Percentiles rank a stretch among this genome's conserved stretches.
phyloP scores from a whole-genome alignment of 352 stramenopile genomes.

The Pythium dissotocum region DNA sequence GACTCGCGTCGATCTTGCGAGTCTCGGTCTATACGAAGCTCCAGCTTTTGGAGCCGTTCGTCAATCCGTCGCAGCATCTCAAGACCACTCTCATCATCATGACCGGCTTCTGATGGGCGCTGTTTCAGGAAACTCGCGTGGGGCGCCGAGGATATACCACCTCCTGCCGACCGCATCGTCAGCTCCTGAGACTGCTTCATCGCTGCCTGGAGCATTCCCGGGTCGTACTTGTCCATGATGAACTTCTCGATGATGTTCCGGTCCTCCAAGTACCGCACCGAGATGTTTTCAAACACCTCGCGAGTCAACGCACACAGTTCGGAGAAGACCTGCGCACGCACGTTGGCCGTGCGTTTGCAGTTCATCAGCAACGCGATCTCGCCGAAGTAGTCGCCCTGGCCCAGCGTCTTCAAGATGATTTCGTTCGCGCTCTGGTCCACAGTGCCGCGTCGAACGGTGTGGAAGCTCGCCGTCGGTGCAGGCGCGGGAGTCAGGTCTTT shows the following conservation, averaged over 20 bases:
- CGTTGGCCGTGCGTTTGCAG: constrained; percentile 81
- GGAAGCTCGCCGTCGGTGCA: constrained; percentile 19
- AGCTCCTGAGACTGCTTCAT: constrained; percentile 79
- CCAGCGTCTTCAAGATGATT: constrained; percentile 65
- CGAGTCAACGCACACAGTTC: constrained; percentile 76
- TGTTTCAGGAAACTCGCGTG: constrained; percentile 5
- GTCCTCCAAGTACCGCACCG: constrained; percentile 72
- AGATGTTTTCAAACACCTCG: constrained; percentile 79
- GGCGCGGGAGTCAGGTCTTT: constrained; percentile 43
- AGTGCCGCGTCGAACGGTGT: constrained; percentile 6
- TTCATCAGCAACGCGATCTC: constrained; percentile 85
- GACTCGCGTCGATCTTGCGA: constrained; percentile 50
- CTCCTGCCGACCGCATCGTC: constrained; percentile 39
- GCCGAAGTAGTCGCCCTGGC: constrained; percentile 79
- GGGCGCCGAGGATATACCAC: neutral
- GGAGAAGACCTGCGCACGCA: constrained; percentile 68
- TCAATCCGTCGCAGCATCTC: constrained; percentile 51
- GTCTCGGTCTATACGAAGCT: constrained; percentile 50
- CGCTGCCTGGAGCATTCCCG: constrained; percentile 64
- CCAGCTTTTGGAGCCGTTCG: constrained; percentile 48
- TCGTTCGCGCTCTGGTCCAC: constrained; percentile 38
- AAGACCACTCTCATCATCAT: constrained; percentile 3
- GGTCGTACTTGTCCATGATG: constrained; percentile 87
- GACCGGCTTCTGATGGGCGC: constrained; percentile 1
- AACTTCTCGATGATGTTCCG: constrained; percentile 82